Evolutionary conservation across 169 alveolate genomes (phyloP), one percentile per base, ranked within the genome.

Genomic region (Besnoitia besnoiti): DNA sequence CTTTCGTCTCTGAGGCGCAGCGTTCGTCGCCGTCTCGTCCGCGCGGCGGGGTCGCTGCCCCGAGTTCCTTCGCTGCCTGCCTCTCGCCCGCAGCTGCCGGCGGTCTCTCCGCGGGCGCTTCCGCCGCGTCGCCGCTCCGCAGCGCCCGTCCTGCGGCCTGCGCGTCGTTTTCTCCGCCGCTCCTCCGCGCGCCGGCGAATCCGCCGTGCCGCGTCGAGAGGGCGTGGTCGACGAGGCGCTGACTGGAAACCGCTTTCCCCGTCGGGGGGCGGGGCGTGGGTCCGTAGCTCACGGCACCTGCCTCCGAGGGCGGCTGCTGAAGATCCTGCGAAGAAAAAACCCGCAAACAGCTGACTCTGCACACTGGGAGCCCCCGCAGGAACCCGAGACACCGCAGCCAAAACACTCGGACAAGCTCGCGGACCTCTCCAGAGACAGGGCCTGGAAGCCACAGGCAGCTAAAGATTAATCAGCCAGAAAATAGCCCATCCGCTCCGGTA

Each of bases 261-360:
- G 82, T 73, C 0, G 82, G 39, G 39, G 82, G 82, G 24, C 82
- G 40, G 33, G 67, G 24, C 44, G 82, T 21, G 39, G 82, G 82
- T 8, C 82, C 82, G 82, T 73, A 73, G 82, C 82, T 73, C 24
- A 37, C n/a, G 33, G 24, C 24, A 19, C 87, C 87, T 12, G 87
- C 87, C 87, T 77, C 87, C 10, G 87, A 77, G 59, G 85, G 85
- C 44, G 87, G 87, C 87, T 19, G 87, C 87, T 77, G 87, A 0
- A 77, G 87, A 30, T 77, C 87, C 87, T 77, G 87, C 55, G 35
- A 37, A 4, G 82, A 3, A 5, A 3, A 55, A 19, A 55, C 33
- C 5, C 7, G 67, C 12, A 5, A 55, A n/a, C 12, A 19, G 27
- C 4, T 16, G 67, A 16, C 16, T 49, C 21, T 30, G 40, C 33